Percentiles rank a stretch among this genome's conserved stretches.
Evolutionary conservation across 345 rosid species (phyloP).

Genomic region (Zanthoxylum bungeanum): DNA sequence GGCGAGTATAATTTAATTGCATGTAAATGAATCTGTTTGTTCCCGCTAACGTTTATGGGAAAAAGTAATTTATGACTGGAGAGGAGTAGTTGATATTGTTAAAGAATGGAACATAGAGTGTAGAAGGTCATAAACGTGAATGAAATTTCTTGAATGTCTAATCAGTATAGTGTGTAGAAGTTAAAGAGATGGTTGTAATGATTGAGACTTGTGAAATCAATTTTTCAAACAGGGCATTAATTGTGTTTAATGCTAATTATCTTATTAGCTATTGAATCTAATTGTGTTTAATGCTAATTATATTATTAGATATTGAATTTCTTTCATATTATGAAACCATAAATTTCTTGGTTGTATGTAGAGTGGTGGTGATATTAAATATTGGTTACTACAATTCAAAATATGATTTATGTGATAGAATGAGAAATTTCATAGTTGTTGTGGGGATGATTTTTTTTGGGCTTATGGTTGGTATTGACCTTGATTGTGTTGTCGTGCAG

Average conservation of each 20-base stretch:
- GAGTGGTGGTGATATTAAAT: background rate
- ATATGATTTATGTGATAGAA: background rate
- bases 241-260: background rate
- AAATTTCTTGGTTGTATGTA: background rate
- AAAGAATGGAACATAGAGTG: background rate
- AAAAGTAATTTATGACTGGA: no score
- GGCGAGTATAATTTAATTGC: no score
- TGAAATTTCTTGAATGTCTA: background rate
- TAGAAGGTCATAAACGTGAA: background rate
- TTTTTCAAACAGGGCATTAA: background rate
- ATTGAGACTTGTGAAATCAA: background rate
- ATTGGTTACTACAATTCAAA: background rate
- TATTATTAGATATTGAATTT: background rate
- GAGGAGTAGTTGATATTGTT: background rate
- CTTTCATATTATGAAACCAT: no score
- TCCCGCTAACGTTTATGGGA: background rate
- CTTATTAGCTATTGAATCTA: background rate
- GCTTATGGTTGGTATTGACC: background rate
- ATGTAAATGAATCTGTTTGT: no score
- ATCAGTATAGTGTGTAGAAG: background rate
- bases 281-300: background rate
- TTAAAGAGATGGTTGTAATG: background rate
- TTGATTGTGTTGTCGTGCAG: constrained; percentile 28
- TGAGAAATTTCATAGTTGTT: background rate
- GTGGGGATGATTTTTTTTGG: background rate